Conservation (phyloP, 1,284 basidiomycete genomes). For the Ustilago nuda region DNA sequence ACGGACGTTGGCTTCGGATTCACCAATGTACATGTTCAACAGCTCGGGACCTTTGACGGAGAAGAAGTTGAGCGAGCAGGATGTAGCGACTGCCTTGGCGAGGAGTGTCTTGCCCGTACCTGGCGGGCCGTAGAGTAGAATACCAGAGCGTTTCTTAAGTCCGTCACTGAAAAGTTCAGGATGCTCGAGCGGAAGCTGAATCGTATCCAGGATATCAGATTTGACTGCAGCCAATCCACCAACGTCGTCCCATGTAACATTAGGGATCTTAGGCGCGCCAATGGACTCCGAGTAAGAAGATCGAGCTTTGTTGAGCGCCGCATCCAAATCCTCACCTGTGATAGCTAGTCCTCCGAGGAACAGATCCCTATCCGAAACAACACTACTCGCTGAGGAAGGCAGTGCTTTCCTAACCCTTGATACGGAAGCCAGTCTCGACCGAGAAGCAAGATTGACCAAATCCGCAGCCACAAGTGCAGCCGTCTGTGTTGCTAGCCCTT, state of each 20-base stretch:
- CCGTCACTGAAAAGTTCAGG: conserved; percentile 93
- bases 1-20: conserved; percentile 71
- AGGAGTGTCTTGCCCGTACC: conserved; percentile 72
- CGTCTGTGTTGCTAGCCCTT: conserved; percentile 83
- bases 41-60: conserved; percentile 72
- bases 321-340: conserved; percentile 78
- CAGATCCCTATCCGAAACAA: conserved; percentile 40
- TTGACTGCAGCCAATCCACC: conserved; percentile 91
- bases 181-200: conserved; percentile 92
- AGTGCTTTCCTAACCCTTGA: conserved; percentile 72
- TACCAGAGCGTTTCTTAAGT: conserved; percentile 92
- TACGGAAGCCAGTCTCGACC: conserved; percentile 76
- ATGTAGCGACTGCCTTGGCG: conserved; percentile 77
- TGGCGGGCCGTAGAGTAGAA: conserved; percentile 70
- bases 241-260: conserved; percentile 97
- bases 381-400: conserved; percentile 2
- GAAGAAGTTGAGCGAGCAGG: conserved; percentile 72
- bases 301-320: conserved; percentile 81
- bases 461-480: conserved; percentile 91
- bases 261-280: conserved; percentile 95
- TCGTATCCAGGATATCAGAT: conserved; percentile 93
- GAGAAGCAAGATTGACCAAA: conserved; percentile 78
- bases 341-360: conserved; percentile 74
- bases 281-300: conserved; percentile 89
- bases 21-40: conserved; percentile 72